phyloP scores from a whole-genome alignment of 108 stramenopile species.

The Bacterosira constricta region DNA sequence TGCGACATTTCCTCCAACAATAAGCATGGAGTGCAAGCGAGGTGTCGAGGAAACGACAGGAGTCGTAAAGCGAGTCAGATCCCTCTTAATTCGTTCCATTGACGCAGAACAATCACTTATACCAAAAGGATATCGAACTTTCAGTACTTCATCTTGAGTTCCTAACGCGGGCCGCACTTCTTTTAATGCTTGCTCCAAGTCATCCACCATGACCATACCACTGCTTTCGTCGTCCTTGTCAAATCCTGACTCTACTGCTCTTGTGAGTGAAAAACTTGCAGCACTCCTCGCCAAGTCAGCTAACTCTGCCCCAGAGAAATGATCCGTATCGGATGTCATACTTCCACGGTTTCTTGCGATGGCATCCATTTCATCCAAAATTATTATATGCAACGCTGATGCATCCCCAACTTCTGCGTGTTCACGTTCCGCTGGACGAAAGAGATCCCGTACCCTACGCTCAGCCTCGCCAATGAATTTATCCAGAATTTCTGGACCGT shows the following conservation, averaged over 20 bases:
- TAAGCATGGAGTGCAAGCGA: conserved; percentile 63
- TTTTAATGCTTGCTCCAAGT: conserved; percentile 59
- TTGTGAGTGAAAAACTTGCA: conserved; percentile 79
- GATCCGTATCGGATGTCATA: conserved; percentile 72
- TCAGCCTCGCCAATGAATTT: conserved; percentile 78
- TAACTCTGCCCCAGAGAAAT: conserved; percentile 91
- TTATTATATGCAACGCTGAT: conserved; percentile 82
- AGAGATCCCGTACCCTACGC: conserved; percentile 70
- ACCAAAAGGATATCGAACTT: conserved; percentile 64
- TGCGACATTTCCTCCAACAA: conserved; percentile 59
- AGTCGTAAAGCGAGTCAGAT: conserved; percentile 65
- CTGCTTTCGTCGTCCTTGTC: conserved; percentile 28
- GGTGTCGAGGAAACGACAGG: conserved; percentile 36
- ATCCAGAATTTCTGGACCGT: conserved; percentile 76
- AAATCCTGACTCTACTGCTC: conserved; percentile 48
- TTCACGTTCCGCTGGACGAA: conserved; percentile 70
- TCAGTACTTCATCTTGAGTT: conserved; percentile 76
- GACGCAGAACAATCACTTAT: conserved; percentile 64
- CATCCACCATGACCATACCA: conserved; percentile 50
- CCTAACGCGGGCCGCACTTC: conserved; percentile 80
- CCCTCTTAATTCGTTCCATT: conserved; percentile 63
- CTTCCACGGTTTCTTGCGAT: conserved; percentile 83
- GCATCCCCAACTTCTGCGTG: conserved; percentile 67
- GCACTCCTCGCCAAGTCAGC: conserved; percentile 89
- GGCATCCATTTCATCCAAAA: conserved; percentile 92